Evolutionary conservation across 2,329 filamentous ascomycete genomes (phyloP), one percentile per base, ranked within the genome.

Genomic region (Aspergillus sp.): DNA sequence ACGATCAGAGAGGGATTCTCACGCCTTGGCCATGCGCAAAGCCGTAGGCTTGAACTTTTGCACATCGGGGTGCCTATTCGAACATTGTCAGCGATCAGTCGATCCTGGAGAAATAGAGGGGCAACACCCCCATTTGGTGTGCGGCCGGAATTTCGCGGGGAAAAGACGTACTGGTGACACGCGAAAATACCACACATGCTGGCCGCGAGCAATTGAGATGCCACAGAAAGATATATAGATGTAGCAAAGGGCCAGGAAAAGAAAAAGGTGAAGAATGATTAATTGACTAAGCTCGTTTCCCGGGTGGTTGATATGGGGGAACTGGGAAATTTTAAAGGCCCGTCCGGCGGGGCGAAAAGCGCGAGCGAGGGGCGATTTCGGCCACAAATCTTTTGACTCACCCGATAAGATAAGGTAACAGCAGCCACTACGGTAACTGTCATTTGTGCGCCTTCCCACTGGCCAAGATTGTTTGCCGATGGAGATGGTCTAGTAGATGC

Each of bases 131-230:
- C 34, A 39, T 36, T 40, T 30, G 35, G 33, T 31, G 19, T 26
- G 37, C 19, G 19, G 19, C 19, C 19, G 19, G 19, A 44, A 37
- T 42, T 39, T 29, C 33, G 36, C 19, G 35, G 40, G 34, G 49
- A 44, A 52, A 45, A 32, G 40, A 78, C 83, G 68, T 74, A 95
- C 90, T 81, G 77, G 73, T 96, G 88, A 74, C 90, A 96, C 61
- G 89, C 90, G 71, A 96, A 96, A 65, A 96, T 95, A 71, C 90
- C 90, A 85, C 90, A 95, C 90, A 95, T 95, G 60, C 68, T 86
- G 76, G 53, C 64, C 67, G 62, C 49, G 47, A 52, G 44, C 49
- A 56, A 58, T 58, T 58, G 51, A 49, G 33, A 33, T 29, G 33
- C 42, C 39, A 52, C 47, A 48, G 46, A 34, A 45, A 45, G 40